Base-by-base conservation (phyloP, 2,329 filamentous ascomycete genomes). In the Monilinia fructicola region DNA sequence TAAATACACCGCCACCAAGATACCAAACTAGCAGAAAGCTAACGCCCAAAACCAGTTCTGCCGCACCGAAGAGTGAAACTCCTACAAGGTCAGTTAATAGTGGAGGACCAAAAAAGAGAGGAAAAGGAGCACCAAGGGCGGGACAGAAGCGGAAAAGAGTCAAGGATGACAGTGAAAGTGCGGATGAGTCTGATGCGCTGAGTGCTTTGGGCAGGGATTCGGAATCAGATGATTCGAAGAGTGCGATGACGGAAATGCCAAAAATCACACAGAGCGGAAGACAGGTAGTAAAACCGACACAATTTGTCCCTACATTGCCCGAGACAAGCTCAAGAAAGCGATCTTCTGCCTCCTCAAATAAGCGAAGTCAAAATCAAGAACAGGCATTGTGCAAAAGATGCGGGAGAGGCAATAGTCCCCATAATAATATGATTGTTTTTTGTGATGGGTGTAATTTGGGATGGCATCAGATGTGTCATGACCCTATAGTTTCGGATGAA, bases 381-480 rank as follows among this genome's bases (percentile, higher is more conserved):
- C 81, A 85, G 68, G 82, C 83, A 18, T 82, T 90, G 42, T 95
- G 91, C 79, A 88, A 87, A 72, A 83, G 85, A 70, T 96, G 92
- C 78, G 84, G 87, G 64, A 83, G 91, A 70, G 87, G 90, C 12
- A 85, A 90, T 70, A 91, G 89, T 73, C 88, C 90, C 3, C 77
- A 81, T n/a, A 86, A 81, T 71, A 95, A 95, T 78, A 85, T 88
- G 78, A 93, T 96, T 75, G 91, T 95, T 3, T 92, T 93, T 77
- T 96, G 92, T 79, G 90, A 94, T 77, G 87, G 87, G 21, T 96
- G 92, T 79, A 91, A 92, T 75, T 82, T 83, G 40, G 86, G 88
- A 53, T 96, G 92, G 85, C 92, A 96, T 77, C 90, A 93, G 76
- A 86, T 87, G 73, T 96, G 92, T 74, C 91, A 96, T 76, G 84